Base-by-base conservation (phyloP, 176 grass and related monocot species). In the Pontederia crassipes region DNA sequence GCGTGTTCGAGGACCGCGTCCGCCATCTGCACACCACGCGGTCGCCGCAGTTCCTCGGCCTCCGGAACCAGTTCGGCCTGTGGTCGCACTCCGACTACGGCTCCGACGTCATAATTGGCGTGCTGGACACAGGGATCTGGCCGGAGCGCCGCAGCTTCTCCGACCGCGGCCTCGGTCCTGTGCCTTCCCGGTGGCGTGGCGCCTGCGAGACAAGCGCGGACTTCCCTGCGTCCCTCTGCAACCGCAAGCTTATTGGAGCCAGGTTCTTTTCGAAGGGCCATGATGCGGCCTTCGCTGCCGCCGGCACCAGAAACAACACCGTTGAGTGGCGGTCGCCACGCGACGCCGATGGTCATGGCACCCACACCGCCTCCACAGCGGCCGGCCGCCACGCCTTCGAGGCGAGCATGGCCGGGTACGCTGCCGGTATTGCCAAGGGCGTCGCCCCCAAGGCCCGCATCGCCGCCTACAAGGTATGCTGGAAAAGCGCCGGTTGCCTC, bases 31-130 rank as follows among this genome's bases (percentile, higher is more conserved):
- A 95, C 86, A 95, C 90, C 56, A 90, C 90, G 56, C 52, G 90
- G 12, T 90, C 90, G 29, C 90, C 90, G n/a, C 86, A 95, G 86
- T 89, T 95, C 59, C 55, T 95, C 57, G 90, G 90, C 11, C 71
- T 95, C 49, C 83, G 86, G 62, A 79, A 86, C 11, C 90, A 77
- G 12, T 71, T 89, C 7, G 86, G 86, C 10, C 90, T 89, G 1
- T 95, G 90, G 90, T 95, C 86, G 49, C 66, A 84, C 54, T 68
- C 90, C 2, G 86, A 95, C 73, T 95, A 95, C 61, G 90, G 90
- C 57, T 95, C 86, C 5, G 93, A 91, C 58, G 87, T 88, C 60
- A 11, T 97, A 50, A 63, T 97, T 11, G 93, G 93, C 28, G 81
- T 97, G 28, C 79, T 92, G 12, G 93, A 97, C 72, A 97, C 93